Evolutionary conservation across 495 filamentous ascomycete genomes (phyloP).

Genomic region (Penicillium macrosclerotiorum): DNA sequence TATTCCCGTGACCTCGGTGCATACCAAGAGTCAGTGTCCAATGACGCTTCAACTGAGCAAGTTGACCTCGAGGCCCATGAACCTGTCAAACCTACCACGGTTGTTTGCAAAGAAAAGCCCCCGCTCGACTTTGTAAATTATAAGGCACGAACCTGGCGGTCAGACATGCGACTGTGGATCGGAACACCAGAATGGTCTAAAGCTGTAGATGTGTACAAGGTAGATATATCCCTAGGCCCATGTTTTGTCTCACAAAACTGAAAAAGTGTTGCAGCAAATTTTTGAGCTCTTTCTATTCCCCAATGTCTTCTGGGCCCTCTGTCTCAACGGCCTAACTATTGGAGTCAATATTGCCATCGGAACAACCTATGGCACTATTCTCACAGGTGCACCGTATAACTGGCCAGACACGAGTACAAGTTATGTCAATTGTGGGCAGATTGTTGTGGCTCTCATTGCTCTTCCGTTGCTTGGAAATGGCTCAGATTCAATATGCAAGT

Average conservation of each 20-base stretch:
- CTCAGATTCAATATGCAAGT: slow-evolving; percentile 26
- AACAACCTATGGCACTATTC: slow-evolving; percentile 33
- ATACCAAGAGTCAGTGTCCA: slow-evolving; percentile 18
- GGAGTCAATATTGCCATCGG: slow-evolving; percentile 38
- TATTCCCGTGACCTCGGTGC: slow-evolving; percentile 22
- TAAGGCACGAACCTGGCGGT: slow-evolving; percentile 21
- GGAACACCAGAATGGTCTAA: slow-evolving; percentile 27
- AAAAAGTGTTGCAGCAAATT: not conserved
- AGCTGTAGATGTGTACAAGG: slow-evolving; percentile 21
- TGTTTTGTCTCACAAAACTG: not conserved
- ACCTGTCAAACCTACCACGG: slow-evolving; percentile 1
- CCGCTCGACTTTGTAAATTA: slow-evolving; percentile 24
- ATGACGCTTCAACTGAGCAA: not conserved
- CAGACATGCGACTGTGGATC: slow-evolving; percentile 28
- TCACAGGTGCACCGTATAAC: slow-evolving; percentile 32
- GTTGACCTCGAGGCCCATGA: not conserved
- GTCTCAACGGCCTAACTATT: slow-evolving; percentile 36
- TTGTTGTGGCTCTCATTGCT: slow-evolving; percentile 27
- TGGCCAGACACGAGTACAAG: slow-evolving; percentile 28
- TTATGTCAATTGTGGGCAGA: slow-evolving; percentile 36
- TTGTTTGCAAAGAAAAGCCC: slow-evolving; percentile 19
- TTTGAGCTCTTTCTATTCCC: slow-evolving; percentile 30
- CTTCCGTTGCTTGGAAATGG: slow-evolving; percentile 35
- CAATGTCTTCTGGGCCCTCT: slow-evolving; percentile 38
- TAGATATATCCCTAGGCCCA: not conserved